Conservation (phyloP, 2,329 filamentous ascomycete species). For the Pseudocercospora musae region DNA sequence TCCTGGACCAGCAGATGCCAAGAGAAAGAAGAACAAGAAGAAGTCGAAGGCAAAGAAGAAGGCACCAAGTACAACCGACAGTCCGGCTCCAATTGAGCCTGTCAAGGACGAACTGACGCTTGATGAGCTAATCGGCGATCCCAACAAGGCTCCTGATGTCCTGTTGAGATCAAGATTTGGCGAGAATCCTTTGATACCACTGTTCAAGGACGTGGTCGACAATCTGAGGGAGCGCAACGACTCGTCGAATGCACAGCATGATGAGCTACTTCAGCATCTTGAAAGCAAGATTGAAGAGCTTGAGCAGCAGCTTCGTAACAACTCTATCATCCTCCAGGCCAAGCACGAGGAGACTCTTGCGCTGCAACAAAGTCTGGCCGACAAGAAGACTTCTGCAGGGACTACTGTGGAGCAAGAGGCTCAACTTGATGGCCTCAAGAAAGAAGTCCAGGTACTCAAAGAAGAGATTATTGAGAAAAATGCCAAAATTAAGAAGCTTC, state of each 20-base stretch:
- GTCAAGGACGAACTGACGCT: constrained; percentile 17
- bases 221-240: constrained; percentile 18
- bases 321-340: constrained; percentile 70
- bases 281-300: constrained; percentile 50
- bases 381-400: constrained; percentile 48
- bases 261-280: constrained; percentile 22
- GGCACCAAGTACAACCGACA: constrained; percentile 41
- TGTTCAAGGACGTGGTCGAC: constrained; percentile 18
- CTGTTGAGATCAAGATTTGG: constrained; percentile 19
- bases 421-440: constrained; percentile 72
- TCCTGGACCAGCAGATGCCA: constrained; percentile 44
- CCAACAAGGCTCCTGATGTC: constrained; percentile 12
- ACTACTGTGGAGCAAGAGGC: constrained; percentile 53
- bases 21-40: constrained; percentile 75
- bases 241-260: constrained; percentile 18
- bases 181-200: constrained; percentile 22
- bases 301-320: constrained; percentile 67
- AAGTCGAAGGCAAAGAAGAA: constrained; percentile 82
- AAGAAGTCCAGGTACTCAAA: constrained; percentile 80
- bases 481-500: constrained; percentile 27
- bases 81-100: constrained; percentile 39
- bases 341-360: constrained; percentile 87
- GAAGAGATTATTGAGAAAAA: constrained; percentile 58
- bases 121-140: constrained; percentile 21
- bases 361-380: constrained; percentile 73